These are phyloP conservation scores for Lactifluus echinatus DNA, from an alignment of 768 basidiomycete genomes.

Conservation along the genomic window DNA sequence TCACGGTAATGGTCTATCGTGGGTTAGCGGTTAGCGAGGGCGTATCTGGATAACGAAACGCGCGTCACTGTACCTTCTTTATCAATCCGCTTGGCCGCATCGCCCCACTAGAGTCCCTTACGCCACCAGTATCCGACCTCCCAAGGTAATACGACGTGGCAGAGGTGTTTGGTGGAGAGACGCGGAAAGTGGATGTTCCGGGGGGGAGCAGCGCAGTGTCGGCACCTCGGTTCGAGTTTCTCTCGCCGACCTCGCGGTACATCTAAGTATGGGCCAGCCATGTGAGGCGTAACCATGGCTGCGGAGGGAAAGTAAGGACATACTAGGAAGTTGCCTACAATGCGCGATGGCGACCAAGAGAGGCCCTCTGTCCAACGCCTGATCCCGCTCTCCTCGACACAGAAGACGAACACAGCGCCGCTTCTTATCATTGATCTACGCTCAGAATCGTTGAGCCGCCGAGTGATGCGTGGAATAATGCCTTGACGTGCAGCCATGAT, in stretches of 20 bases:
- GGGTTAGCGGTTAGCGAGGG: not conserved
- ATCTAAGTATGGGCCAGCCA: conserved; percentile 37
- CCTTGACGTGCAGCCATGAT: conserved; percentile 78
- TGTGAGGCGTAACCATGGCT: conserved; percentile 3
- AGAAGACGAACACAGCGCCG: conserved; percentile 78
- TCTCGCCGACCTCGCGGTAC: conserved; percentile 71
- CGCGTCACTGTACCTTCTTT: conserved; percentile 61
- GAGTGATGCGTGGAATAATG: conserved; percentile 72
- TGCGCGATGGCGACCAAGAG: conserved; percentile 77
- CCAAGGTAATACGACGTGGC: conserved; percentile 11
- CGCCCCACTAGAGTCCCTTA: conserved; percentile 7
- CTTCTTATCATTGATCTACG: conserved; percentile 42
- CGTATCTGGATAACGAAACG: not conserved
- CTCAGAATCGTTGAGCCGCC: conserved; percentile 78
- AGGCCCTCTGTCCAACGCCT: conserved; percentile 79
- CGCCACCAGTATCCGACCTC: conserved; percentile 20
- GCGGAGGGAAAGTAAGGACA: conserved; percentile 21
- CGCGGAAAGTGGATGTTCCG: conserved; percentile 18
- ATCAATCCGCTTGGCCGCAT: conserved; percentile 50
- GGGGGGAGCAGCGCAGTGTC: conserved; percentile 12
- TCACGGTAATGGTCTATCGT: conserved; percentile 74
- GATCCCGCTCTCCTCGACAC: conserved; percentile 82
- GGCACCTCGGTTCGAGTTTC: conserved; percentile 30
- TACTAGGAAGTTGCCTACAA: conserved; percentile 79
- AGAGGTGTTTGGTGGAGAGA: conserved; percentile 10